Base-by-base conservation (phyloP, 768 basidiomycete genomes). In the Macrocybe gigantea region DNA sequence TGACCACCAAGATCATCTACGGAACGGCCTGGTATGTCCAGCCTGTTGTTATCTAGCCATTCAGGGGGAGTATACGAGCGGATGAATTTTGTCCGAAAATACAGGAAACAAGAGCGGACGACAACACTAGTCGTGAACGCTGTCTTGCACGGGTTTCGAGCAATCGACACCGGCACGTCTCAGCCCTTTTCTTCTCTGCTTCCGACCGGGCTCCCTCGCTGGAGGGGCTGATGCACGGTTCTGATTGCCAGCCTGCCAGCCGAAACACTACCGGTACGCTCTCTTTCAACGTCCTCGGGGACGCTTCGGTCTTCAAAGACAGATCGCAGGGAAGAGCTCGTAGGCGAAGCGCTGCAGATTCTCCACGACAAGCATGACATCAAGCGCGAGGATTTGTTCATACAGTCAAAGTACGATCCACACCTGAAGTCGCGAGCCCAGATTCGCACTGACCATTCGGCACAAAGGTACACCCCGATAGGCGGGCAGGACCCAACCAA, bases 51-150 rank as follows among this genome's bases (percentile, higher is more conserved):
- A 55, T 59, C 40, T 46, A 52, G 40, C 8, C 8, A 15, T 10
- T 10, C 14, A 41, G 40, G n/a, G n/a, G 32, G 29, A 44, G n/a
- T 31, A 32, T 33, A 42, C 53, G 49, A 47, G 41, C 44, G 53
- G 22, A 4, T 22, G 22, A 22, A 2, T 22, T 22, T 22, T 22
- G 22, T 22, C 22, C 22, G 22, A 22, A 22, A 22, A 22, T 22
- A 22, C 54, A 90, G 88, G 89, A 93, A 93, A 69, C 82, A 82
- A 57, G 83, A 85, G 47, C 63, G 72, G 15, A 93, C 91, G 1
- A 66, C 80, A 0, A 64, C 70, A 4, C 75, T 91, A 2, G 88
- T 92, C 13, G 66, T 84, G 43, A 74, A 70, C 47, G 91, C 91
- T 7, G 78, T 92, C 47, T 64, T 84, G 35, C 75, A 79, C 53